Evolutionary conservation across 495 filamentous ascomycete genomes (phyloP).

Genomic region (Evansstolkia leycettana): DNA sequence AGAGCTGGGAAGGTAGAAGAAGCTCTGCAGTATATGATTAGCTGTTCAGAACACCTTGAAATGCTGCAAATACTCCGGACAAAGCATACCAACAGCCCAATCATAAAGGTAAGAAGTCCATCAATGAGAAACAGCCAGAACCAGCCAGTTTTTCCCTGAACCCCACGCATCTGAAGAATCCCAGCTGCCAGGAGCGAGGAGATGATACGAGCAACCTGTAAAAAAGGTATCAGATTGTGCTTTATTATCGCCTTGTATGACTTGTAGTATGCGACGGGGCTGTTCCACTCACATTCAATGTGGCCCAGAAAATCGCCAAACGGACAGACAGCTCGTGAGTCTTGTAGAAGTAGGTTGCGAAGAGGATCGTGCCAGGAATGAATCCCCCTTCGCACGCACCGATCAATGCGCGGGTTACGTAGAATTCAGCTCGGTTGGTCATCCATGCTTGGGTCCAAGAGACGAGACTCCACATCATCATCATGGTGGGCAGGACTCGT

Average conservation of each 20-base stretch:
- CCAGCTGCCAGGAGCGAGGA: slow-evolving; percentile 41
- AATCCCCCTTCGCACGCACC: slow-evolving; percentile 33
- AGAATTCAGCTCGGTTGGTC: slow-evolving; percentile 25
- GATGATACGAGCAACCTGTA: slow-evolving; percentile 35
- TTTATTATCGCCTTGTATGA: too few species aligned
- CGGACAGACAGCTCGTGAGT: slow-evolving; percentile 36
- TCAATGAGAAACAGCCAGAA: slow-evolving; percentile 41
- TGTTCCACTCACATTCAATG: slow-evolving; percentile 34
- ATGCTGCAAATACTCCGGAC: too few species aligned
- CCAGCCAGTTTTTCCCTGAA: slow-evolving; percentile 36
- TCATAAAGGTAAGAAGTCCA: slow-evolving; percentile 19
- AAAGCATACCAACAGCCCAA: slow-evolving; percentile 16
- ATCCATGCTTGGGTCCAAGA: slow-evolving; percentile 24
- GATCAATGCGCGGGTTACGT: slow-evolving; percentile 19
- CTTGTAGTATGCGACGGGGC: not conserved
- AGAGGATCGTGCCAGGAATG: slow-evolving; percentile 39
- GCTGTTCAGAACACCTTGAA: too few species aligned
- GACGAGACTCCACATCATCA: slow-evolving; percentile 38
- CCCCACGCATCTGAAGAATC: slow-evolving; percentile 38
- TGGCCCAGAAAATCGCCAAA: slow-evolving; percentile 43
- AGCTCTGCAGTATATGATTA: slow-evolving; percentile 7
- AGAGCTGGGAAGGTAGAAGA: slow-evolving; percentile 28
- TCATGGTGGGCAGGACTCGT: slow-evolving; percentile 15
- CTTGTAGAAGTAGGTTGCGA: slow-evolving; percentile 42
- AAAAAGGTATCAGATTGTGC: too few species aligned